Percentiles rank a stretch among this genome's conserved stretches.
Conservation (phyloP, 2,329 filamentous ascomycete species). For the Epichloe scottii region DNA sequence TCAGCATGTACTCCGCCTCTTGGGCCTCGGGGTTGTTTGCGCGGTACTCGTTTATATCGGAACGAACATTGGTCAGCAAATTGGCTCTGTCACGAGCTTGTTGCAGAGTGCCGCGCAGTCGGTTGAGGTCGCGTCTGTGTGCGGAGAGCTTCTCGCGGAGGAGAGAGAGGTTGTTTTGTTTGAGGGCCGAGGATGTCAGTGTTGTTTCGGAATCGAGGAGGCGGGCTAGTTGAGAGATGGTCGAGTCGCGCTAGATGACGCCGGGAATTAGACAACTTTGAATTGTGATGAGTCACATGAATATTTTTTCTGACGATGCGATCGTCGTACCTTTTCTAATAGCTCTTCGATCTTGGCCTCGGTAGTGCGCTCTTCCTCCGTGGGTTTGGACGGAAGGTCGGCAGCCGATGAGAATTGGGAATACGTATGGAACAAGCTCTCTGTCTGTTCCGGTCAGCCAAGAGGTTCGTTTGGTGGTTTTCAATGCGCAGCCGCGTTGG, state of each 20-base stretch:
- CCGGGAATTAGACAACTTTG: not conserved
- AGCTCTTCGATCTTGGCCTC: conserved; percentile 76
- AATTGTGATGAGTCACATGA: not conserved
- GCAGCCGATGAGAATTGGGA: conserved; percentile 78
- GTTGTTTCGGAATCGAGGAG: conserved; percentile 87
- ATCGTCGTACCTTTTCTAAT: conserved; percentile 50
- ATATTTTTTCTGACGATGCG: not conserved
- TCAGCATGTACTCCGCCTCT: conserved; percentile 95
- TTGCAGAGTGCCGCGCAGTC: conserved; percentile 59
- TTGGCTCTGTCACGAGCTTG: conserved; percentile 80
- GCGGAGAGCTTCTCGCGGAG: conserved; percentile 83
- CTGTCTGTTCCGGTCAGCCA: conserved; percentile 46
- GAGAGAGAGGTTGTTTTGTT: conserved; percentile 87
- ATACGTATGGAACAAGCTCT: conserved; percentile 71
- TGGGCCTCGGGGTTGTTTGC: conserved; percentile 67
- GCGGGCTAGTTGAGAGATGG: conserved; percentile 71
- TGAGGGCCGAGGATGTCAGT: conserved; percentile 81
- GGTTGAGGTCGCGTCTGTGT: conserved; percentile 70
- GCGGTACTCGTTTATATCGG: conserved; percentile 84
- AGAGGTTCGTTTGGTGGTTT: not conserved
- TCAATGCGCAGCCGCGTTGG: not conserved
- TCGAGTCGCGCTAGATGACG: conserved; percentile 55
- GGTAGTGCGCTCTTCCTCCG: conserved; percentile 68
- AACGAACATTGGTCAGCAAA: conserved; percentile 77
- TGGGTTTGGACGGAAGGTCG: conserved; percentile 70